Base-by-base conservation (phyloP, 352 stramenopile genomes). In the Globisporangium orthogonon region DNA sequence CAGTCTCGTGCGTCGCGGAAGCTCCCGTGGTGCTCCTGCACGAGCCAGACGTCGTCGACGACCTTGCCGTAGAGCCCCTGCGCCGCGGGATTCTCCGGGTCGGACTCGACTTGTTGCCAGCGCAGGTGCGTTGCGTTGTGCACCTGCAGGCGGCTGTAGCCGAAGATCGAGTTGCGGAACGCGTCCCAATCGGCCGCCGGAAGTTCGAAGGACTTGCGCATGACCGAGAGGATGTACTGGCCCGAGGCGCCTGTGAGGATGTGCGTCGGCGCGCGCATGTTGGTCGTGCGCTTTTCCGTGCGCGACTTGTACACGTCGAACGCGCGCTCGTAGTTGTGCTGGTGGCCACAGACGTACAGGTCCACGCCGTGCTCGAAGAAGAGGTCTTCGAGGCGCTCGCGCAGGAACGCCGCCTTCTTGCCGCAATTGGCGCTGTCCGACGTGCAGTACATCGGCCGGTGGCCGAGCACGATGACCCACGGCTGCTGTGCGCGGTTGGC, bases 251-350 rank as follows among this genome's bases (percentile, higher is more conserved):
- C 87, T 2, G 83, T 95, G 56, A 95, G 71, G 43, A 96, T 94
- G 71, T 96, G 87, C 39, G 86, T 96, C 13, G 88, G 95, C 23
- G 79, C 85, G 14, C 65, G 66, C 80, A 92, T 94, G 68, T 96
- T 89, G 50, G 53, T 74, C n/a, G 84, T 94, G 41, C 74, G 71
- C 43, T 71, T 65, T 69, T 69, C 78, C 4, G 83, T 94, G 40
- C 69, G 39, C 2, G 63, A 76, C 28, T 73, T 72, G 65, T 91
- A 93, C 7, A 96, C 69, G 61, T 95, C 86, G 52, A 81, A 95
- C 17, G 81, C 84, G 40, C 88, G 78, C 61, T 96, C 87, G 69
- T 95, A 96, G 69, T 96, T 96, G 78, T 96, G 88, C 60, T 95
- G 84, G 67, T 96, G 88, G 10, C 87, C 87, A 46, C 83, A 93